Percentiles rank a stretch among this genome's conserved stretches.
Evolutionary conservation across 768 basidiomycete genomes (phyloP).

Genomic region (Neoboletus magnificus): DNA sequence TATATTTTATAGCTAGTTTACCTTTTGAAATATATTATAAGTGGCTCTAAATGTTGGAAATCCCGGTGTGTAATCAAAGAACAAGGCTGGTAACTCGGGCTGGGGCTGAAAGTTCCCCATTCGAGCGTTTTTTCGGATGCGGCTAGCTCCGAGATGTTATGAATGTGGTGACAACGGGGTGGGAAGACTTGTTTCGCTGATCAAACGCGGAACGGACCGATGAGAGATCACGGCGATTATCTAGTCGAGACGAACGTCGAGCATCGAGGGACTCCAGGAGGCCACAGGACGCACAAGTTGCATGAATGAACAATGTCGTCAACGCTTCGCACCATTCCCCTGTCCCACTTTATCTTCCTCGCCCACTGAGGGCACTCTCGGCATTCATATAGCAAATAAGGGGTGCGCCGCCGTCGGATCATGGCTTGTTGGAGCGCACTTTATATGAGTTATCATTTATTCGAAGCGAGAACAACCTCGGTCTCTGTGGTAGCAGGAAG

Average conservation of each 20-base stretch:
- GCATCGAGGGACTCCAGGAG: not conserved
- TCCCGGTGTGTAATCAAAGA: constrained; percentile 9
- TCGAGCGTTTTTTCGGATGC: not conserved
- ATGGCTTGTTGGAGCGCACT: not conserved
- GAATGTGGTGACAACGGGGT: constrained; percentile 5
- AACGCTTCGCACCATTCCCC: not conserved
- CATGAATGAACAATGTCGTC: not conserved
- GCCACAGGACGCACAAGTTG: not conserved
- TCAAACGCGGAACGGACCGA: constrained; percentile 15
- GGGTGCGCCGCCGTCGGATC: constrained; percentile 11
- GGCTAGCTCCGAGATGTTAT: constrained; percentile 8
- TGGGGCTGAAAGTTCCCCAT: not conserved
- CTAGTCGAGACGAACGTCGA: not conserved
- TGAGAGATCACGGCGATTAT: constrained; percentile 28
- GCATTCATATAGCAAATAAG: constrained; percentile 3
- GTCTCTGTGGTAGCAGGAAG: constrained; percentile 2
- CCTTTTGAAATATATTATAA: too few species aligned
- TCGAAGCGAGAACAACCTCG: constrained; percentile 7
- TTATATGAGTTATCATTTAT: not conserved
- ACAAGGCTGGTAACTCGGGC: not conserved
- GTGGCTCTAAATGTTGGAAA: too few species aligned
- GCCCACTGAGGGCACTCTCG: constrained; percentile 4
- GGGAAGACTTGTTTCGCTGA: constrained; percentile 3
- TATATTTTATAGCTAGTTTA: too few species aligned
- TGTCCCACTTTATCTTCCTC: constrained; percentile 12